Evolutionary conservation across 2,329 filamentous ascomycete species (phyloP), one percentile per base, ranked within the genome.

Genomic region (Neopestalotiopsis sp.): DNA sequence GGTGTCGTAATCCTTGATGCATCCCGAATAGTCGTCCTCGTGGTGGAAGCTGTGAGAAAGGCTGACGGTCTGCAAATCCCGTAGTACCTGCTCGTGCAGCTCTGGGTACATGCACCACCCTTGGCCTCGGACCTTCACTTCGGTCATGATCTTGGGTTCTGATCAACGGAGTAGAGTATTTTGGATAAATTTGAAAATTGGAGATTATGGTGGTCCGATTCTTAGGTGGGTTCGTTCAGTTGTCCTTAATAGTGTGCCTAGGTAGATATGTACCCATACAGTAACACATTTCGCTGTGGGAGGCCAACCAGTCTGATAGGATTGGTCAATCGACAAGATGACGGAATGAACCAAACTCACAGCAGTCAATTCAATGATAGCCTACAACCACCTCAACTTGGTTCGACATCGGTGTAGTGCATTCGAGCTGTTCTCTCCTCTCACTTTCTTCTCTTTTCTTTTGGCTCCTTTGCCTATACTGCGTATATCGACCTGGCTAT

Each of bases 1-100:
- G 28, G 76, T 79, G 10, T 75, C 72, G 61, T 78, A 74, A 5
- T 67, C 9, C 7, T 77, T 60, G 4, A 69, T 68, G 20, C n/a
- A 68, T 1, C 32, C n/a, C 3, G 65, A 5, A 0, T 74, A 67
- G 34, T 72, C 69, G 14, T 75, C 74, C 0, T 57, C 49, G 1
- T 71, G 3, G 40, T 77, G 70, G 69, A 81, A 80, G n/a, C 42
- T 17, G 65, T 60, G 59, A 9, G 30, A 45, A 5, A 69, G 57
- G 5, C 24, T 52, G 40, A 66, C 34, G 14, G 61, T 49, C 4
- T 34, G n/a, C 40, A 70, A 52, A 12, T 60, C n/a, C 20, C 40
- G 45, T 12, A 61, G 56, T 24, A 70, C 67, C 24, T 62, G 20
- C 32, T 56, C 57, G 58, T 70, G 69, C n/a, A 66, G 38, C 24